Evolutionary conservation across 75 land plant species (phyloP).

Genomic region (Pinus taeda): DNA sequence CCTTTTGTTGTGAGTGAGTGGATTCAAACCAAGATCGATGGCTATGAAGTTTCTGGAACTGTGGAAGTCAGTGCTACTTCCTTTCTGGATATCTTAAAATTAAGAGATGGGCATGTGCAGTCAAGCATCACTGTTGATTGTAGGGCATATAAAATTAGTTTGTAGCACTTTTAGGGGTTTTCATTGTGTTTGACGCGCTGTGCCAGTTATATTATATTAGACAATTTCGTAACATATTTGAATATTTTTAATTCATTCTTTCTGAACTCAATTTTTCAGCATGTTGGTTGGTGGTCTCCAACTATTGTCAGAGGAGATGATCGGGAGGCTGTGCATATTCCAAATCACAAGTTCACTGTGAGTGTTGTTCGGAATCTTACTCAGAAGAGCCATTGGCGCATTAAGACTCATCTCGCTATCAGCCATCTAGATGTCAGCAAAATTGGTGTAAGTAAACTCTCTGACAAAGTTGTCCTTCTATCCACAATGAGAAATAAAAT

Average conservation of each 20-base stretch:
- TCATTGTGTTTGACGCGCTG: too few relatives aligned
- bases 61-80: conserved; percentile 73
- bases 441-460: conserved; percentile 59
- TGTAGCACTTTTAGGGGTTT: too few relatives aligned
- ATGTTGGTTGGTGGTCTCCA: conserved; percentile 99
- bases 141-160: too few relatives aligned
- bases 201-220: too few relatives aligned
- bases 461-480: background rate
- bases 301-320: conserved; percentile 94
- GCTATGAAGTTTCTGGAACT: conserved; percentile 95
- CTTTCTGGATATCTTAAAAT: background rate
- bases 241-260: background rate
- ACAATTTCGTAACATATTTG: background rate
- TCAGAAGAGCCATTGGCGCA: conserved; percentile 94
- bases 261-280: conserved; percentile 42
- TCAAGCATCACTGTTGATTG: background rate
- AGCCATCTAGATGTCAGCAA: conserved; percentile 90
- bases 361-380: conserved; percentile 90
- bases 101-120: background rate
- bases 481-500: background rate
- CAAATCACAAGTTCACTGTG: conserved; percentile 90
- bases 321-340: conserved; percentile 96
- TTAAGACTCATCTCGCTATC: conserved; percentile 88
- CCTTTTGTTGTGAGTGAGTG: conserved; percentile 94
- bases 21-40: conserved; percentile 98